Evolutionary conservation across 306 rosid species (phyloP).

Genomic region (Macrotyloma uniflorum): DNA sequence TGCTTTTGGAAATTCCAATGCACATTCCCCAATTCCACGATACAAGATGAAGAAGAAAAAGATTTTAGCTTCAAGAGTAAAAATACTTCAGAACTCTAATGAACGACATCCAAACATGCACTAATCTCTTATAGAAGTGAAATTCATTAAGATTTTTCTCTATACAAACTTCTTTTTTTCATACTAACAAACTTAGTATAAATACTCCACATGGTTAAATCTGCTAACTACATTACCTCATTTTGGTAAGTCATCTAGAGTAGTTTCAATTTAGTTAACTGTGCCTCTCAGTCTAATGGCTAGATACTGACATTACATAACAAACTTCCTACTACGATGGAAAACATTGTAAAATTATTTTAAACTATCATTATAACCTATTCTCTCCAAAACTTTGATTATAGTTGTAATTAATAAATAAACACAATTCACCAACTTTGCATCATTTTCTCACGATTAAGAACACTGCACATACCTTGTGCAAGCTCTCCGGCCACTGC

Average conservation of each 20-base stretch:
- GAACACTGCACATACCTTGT: slow-evolving; percentile 59
- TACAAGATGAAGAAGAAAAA: not conserved
- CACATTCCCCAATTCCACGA: not conserved
- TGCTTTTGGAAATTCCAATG: not conserved
- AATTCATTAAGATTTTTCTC: not conserved
- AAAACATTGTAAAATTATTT: too few species aligned
- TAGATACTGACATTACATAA: too few species aligned
- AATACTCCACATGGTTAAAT: not conserved
- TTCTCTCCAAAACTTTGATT: too few species aligned
- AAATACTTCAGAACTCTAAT: not conserved
- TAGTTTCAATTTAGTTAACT: too few species aligned
- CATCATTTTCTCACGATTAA: not conserved
- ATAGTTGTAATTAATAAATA: too few species aligned
- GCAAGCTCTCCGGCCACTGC: slow-evolving; percentile 95
- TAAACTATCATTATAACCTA: too few species aligned
- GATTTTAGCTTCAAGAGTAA: not conserved
- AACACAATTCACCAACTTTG: too few species aligned
- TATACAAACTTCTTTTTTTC: too few species aligned
- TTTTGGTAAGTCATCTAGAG: not conserved
- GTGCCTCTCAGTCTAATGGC: too few species aligned
- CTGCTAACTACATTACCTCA: not conserved
- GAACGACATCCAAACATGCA: not conserved
- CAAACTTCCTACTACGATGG: too few species aligned
- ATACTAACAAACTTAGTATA: not conserved
- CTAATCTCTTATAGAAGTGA: not conserved